These are phyloP conservation scores for Aspergillus aculeatus DNA, from an alignment of 2,329 filamentous ascomycete species.

Conservation along the genomic window DNA sequence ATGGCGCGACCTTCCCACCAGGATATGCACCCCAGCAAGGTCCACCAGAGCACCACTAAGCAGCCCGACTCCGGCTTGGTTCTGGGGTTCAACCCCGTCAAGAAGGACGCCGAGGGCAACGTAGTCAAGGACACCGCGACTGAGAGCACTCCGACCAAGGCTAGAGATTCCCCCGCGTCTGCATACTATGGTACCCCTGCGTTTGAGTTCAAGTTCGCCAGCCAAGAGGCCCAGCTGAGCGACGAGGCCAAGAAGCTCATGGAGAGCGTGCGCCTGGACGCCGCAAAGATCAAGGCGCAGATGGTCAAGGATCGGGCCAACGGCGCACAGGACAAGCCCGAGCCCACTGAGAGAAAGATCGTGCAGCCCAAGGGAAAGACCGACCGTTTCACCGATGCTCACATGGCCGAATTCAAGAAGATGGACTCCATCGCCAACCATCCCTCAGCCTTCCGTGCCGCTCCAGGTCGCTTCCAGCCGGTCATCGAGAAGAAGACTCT, in stretches of 20 bases:
- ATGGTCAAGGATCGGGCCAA: constrained; percentile 63
- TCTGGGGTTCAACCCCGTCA: constrained; percentile 78
- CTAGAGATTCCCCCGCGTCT: constrained; percentile 31
- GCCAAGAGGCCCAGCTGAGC: constrained; percentile 46
- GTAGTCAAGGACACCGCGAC: constrained; percentile 29
- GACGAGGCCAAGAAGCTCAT: constrained; percentile 57
- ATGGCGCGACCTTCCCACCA: constrained; percentile 68
- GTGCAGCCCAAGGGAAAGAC: constrained; percentile 76
- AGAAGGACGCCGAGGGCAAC: constrained; percentile 42
- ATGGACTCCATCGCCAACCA: constrained; percentile 96
- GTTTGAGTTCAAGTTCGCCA: constrained; percentile 48
- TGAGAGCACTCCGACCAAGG: constrained; percentile 45
- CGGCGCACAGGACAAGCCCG: constrained; percentile 41
- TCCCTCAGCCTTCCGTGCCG: constrained; percentile 66
- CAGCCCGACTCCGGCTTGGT: constrained; percentile 75
- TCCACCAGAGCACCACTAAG: constrained; percentile 71
- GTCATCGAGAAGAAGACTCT: constrained; percentile 39
- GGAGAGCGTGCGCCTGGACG: constrained; percentile 69
- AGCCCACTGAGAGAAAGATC: constrained; percentile 63
- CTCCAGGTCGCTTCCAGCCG: constrained; percentile 44
- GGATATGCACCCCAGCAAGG: constrained; percentile 90
- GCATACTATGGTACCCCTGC: constrained; percentile 43
- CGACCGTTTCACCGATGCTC: constrained; percentile 76
- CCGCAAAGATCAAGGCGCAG: constrained; percentile 67
- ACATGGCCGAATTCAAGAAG: constrained; percentile 89